Base-by-base conservation (phyloP, 495 filamentous ascomycete genomes). In the Hypoxylon cercidicola region DNA sequence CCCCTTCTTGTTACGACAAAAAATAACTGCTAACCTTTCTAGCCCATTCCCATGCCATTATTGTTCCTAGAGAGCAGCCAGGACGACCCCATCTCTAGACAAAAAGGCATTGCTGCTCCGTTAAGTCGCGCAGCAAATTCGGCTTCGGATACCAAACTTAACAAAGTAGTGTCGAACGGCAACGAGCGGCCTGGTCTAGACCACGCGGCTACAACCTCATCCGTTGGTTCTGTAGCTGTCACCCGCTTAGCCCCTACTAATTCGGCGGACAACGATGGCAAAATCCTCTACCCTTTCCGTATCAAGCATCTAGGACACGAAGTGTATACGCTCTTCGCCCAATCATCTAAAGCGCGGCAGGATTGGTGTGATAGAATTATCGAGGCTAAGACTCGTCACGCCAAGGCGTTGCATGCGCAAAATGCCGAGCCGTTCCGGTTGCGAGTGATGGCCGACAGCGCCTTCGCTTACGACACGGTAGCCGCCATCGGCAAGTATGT, bases 41-140 rank as follows among this genome's bases (percentile, higher is more conserved):
- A 89, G 87, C 95, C 95, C 19, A 97, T 99, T 66, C 96, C 96
- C 0, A 99, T 98, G 93, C 92, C 96, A 69, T 82, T 99, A 30
- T 79, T 99, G 21, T 91, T 94, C 18, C 79, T 99, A 4, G 95
- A 99, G 74, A 95, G 90, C 69, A 87, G 89, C 39, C 89, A 93
- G 58, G 95, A 99, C 60, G 93, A 97, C 55, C 90, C 96, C 0
- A 92, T 98, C 1, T 79, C 91, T 52, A 95, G 94, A 72, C 91
- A 91, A 9, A 90, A 92, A 69, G 92, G 93, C 32, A 85, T 97
- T 51, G 85, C 89, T n/a, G 84, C 88, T 16, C 85, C 87, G 5
- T 75, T 87, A 9, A 81, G 86, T 2, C 78, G 83, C 1, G 72
- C 80, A 16, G 74, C 76, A 12, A 77, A 79, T 39, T 54, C 77